These are phyloP conservation scores for Lactarius hengduanensis DNA, from an alignment of 768 basidiomycete genomes.

Conservation along the genomic window DNA sequence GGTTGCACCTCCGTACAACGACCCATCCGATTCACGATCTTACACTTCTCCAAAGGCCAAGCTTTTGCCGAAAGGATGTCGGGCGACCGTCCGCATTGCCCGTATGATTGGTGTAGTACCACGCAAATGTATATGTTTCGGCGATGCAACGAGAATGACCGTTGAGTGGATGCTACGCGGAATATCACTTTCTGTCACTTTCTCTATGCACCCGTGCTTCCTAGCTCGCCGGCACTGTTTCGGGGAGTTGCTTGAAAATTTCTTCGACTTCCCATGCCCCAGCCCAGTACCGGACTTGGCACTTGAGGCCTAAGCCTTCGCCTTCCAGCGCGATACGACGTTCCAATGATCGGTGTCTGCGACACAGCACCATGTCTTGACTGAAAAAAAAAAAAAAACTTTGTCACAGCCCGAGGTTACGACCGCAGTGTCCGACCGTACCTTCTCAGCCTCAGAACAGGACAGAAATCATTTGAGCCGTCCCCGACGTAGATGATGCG, in stretches of 20 bases:
- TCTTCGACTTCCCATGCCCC: constrained; percentile 98
- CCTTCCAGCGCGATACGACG: constrained; percentile 76
- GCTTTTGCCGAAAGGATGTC: constrained; percentile 20
- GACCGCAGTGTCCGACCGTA: constrained; percentile 35
- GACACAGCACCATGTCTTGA: constrained; percentile 80
- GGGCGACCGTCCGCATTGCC: constrained; percentile 22
- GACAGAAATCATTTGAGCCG: constrained; percentile 94
- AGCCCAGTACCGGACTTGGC: constrained; percentile 79
- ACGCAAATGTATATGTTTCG: constrained; percentile 29
- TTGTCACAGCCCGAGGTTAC: constrained; percentile 4
- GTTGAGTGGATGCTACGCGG: constrained; percentile 11
- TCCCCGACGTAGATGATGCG: constrained; percentile 91
- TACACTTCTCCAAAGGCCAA: constrained; percentile 5
- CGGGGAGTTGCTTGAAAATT: constrained; percentile 44
- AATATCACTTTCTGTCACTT: not conserved
- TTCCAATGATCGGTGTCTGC: constrained; percentile 75
- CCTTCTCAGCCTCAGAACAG: constrained; percentile 77
- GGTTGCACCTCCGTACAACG: constrained; percentile 22
- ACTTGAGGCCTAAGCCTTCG: constrained; percentile 58
- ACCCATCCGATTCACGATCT: constrained; percentile 18
- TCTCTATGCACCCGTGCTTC: no score
- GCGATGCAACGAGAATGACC: constrained; percentile 16
- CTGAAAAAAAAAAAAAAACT: constrained; percentile 39
- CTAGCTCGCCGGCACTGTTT: constrained; percentile 8
- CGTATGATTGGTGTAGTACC: constrained; percentile 29